Evolutionary conservation across 2,329 filamentous ascomycete genomes (phyloP).

Genomic region (Pyrenophora tritici-repentis): DNA sequence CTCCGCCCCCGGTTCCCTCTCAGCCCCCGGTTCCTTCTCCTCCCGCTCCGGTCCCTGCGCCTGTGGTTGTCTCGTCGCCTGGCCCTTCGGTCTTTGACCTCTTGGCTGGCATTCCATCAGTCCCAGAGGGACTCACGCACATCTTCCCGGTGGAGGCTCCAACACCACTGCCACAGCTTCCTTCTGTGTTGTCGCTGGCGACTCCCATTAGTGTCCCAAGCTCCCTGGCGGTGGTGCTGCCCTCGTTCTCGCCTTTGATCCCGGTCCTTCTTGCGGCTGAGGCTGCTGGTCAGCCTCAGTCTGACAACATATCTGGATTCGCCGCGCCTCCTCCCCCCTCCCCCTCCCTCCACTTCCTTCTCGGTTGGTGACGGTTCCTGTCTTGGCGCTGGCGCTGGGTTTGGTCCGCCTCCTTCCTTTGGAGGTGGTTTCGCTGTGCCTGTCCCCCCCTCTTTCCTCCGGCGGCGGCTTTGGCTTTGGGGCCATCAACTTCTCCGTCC

Average conservation of each 20-base stretch:
- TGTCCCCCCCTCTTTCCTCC: background rate
- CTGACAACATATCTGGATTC: background rate
- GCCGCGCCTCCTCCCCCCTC: background rate
- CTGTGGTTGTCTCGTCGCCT: background rate
- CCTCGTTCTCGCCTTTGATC: background rate
- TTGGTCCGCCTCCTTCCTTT: background rate
- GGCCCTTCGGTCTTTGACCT: background rate
- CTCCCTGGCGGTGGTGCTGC: slow-evolving; percentile 4
- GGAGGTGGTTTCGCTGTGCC: background rate
- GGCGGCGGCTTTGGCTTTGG: background rate
- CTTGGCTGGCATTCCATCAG: slow-evolving; percentile 2
- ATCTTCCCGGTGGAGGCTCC: background rate
- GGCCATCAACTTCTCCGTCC: too few species aligned
- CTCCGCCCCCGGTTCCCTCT: background rate
- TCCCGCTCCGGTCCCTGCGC: background rate
- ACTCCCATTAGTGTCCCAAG: background rate
- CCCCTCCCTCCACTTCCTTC: background rate
- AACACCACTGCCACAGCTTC: slow-evolving; percentile 1
- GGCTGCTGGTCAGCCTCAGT: slow-evolving; percentile 4
- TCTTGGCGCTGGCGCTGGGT: background rate
- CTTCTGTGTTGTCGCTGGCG: background rate
- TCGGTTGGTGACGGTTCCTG: background rate
- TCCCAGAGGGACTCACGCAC: background rate
- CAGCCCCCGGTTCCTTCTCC: too few species aligned
- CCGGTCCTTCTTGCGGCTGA: background rate